Base-by-base conservation (phyloP, 106 monocot genomes). In the Dioscorea alata region DNA sequence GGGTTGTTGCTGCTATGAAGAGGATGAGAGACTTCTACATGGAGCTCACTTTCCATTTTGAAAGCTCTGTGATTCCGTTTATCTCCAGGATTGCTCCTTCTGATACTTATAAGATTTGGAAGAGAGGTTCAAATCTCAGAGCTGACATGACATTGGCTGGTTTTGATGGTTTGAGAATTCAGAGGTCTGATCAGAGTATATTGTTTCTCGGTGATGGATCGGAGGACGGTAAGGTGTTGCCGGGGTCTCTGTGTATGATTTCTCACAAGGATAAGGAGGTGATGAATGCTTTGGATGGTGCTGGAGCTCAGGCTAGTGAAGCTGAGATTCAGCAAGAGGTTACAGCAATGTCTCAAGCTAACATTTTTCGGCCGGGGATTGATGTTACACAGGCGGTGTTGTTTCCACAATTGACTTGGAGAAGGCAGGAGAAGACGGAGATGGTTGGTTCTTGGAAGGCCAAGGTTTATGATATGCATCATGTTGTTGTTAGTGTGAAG, bases 11-110 rank as follows among this genome's bases (percentile, higher is more conserved):
- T 8, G 52, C 89, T 14, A 89, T 97, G 89, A 64, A 68, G 48
- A 72, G 97, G 61, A 92, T 97, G 89, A 71, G 89, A 17, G 89
- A 97, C 67, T 92, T 92, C 74, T 97, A 92, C 72, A 89, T 97
- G 86, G 97, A 97, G 79, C 84, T 97, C 65, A 87, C 84, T 0
- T 97, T 92, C 71, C 78, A 92, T 57, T 97, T 97, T n/a, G 92
- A 97, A 68, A 97, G 97, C 78, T 92, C 96, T 0, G 91, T 96
- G 24, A 91, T 96, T n/a, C 96, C 96, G 0, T 96, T 92, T 66
- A 76, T 96, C 48, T 89, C 89, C 0, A 71, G 91, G 58, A 91
- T 92, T 13, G 89, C 97, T 8, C 92, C 97, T 17, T 97, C 92
- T 13, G 97, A 97, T 49, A 97, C 97, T 4, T 97, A 97, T 64